Percentiles rank a stretch among this genome's conserved stretches.
Evolutionary conservation across 2,329 filamentous ascomycete species (phyloP).

Genomic region (Volutella citrinella): DNA sequence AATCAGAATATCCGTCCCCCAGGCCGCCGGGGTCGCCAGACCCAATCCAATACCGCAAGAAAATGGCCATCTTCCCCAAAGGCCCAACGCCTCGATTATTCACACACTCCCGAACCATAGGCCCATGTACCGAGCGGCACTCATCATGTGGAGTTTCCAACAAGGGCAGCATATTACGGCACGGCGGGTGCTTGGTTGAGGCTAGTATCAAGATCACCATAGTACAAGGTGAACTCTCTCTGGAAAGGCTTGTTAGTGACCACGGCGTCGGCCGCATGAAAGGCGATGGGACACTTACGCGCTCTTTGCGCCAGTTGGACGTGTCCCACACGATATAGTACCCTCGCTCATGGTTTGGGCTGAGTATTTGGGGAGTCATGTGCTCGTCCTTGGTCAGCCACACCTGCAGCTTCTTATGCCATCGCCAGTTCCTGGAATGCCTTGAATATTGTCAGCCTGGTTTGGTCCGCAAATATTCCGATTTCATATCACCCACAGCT

Average conservation of each 20-base stretch:
- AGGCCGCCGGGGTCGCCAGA: conserved; percentile 25
- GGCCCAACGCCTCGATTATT: conserved; percentile 31
- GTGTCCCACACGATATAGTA: conserved; percentile 67
- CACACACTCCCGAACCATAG: conserved; percentile 17
- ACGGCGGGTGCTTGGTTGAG: conserved; percentile 30
- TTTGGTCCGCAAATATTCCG: too few species aligned
- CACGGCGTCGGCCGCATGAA: conserved; percentile 11
- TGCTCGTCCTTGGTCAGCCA: conserved; percentile 68
- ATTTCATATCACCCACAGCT: conserved; percentile 54
- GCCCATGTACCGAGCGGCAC: too few species aligned
- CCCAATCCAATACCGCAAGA: conserved; percentile 29
- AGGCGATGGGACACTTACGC: conserved; percentile 43
- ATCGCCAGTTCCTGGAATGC: conserved; percentile 63
- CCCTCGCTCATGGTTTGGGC: conserved; percentile 58
- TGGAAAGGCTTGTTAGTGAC: conserved; percentile 26
- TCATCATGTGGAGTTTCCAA: conserved; percentile 15
- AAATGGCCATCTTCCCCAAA: conserved; percentile 27
- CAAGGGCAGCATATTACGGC: conserved; percentile 18
- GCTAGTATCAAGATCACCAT: conserved; percentile 58
- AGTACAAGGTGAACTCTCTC: conserved; percentile 60
- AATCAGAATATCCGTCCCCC: conserved; percentile 30
- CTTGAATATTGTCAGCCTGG: conserved; percentile 37
- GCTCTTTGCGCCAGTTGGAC: conserved; percentile 59
- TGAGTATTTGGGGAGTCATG: conserved; percentile 60
- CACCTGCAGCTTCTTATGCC: conserved; percentile 64